These are phyloP conservation scores for Daldinia sp. DNA, from an alignment of 2,329 filamentous ascomycete genomes.

Conservation along the genomic window DNA sequence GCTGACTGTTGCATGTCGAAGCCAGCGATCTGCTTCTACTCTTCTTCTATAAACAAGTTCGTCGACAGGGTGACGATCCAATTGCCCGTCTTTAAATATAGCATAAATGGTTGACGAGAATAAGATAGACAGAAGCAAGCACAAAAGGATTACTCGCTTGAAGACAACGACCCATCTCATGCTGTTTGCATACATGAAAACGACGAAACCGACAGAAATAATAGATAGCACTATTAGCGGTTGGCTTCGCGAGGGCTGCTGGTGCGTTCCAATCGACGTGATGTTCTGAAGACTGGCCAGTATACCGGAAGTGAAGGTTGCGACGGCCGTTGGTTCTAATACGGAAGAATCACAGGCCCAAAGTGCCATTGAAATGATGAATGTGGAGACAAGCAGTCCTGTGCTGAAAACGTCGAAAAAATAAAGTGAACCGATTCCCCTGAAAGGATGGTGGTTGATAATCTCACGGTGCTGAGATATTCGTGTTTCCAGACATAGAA, in stretches of 20 bases:
- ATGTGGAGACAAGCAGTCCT: constrained; percentile 59
- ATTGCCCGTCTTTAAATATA: constrained; percentile 49
- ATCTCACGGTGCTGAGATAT: constrained; percentile 48
- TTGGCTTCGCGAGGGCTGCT: constrained; percentile 55
- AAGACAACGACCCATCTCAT: constrained; percentile 59
- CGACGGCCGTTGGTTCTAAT: constrained; percentile 56
- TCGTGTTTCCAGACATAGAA: constrained; percentile 54
- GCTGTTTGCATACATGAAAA: constrained; percentile 60
- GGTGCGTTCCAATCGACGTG: constrained; percentile 59
- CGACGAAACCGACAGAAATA: constrained; percentile 56
- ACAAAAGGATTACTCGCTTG: constrained; percentile 56
- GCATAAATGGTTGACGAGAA: constrained; percentile 56
- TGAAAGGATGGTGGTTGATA: constrained; percentile 45
- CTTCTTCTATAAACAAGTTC: constrained; percentile 63
- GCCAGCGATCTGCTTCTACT: constrained; percentile 63
- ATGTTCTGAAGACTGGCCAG: constrained; percentile 54
- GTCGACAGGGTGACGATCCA: constrained; percentile 60
- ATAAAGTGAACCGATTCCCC: constrained; percentile 59
- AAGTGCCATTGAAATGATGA: constrained; percentile 60
- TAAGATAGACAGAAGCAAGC: constrained; percentile 56
- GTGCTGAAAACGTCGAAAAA: constrained; percentile 63
- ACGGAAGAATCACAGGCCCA: constrained; percentile 63
- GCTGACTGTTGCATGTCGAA: constrained; percentile 61
- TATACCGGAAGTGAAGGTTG: constrained; percentile 60
- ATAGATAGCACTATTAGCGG: constrained; percentile 57